Evolutionary conservation across 1,284 basidiomycete species (phyloP).

Genomic region (Neolentinus lepideus): DNA sequence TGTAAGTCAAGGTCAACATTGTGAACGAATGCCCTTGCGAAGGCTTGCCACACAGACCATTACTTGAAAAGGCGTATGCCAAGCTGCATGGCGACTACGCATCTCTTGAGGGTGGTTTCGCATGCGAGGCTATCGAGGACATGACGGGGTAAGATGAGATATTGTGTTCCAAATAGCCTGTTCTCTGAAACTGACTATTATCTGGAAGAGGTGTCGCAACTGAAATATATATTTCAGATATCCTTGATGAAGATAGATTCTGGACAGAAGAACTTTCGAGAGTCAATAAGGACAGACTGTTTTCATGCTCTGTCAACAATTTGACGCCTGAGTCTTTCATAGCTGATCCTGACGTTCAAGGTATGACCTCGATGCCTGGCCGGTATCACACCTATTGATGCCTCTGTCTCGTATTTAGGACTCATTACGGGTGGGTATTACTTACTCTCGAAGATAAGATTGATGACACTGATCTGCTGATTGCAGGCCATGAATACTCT

Average conservation of each 20-base stretch:
- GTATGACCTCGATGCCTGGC: not conserved
- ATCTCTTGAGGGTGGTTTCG: conserved; percentile 30
- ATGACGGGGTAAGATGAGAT: conserved; percentile 36
- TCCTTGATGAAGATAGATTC: conserved; percentile 33
- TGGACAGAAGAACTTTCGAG: conserved; percentile 34
- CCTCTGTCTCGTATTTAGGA: not conserved
- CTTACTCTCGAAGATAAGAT: not conserved
- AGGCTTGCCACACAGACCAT: conserved; percentile 17
- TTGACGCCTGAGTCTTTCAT: not conserved
- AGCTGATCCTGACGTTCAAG: not conserved
- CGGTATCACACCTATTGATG: not conserved
- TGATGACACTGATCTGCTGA: conserved; percentile 13
- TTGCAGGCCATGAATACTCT: conserved; percentile 39
- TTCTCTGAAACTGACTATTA: not conserved
- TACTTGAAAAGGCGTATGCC: conserved; percentile 51
- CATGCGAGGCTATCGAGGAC: conserved; percentile 41
- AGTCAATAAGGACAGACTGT: conserved; percentile 17
- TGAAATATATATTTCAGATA: conserved; percentile 34
- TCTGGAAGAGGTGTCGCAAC: conserved; percentile 19
- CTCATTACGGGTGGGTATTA: not conserved
- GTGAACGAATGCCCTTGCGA: not conserved
- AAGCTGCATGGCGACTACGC: conserved; percentile 44
- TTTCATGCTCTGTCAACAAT: not conserved
- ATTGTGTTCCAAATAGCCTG: no score
- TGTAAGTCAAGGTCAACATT: conserved; percentile 11